These are phyloP conservation scores for Aspergillus arachidicola DNA, from an alignment of 2,329 filamentous ascomycete species.

Conservation along the genomic window DNA sequence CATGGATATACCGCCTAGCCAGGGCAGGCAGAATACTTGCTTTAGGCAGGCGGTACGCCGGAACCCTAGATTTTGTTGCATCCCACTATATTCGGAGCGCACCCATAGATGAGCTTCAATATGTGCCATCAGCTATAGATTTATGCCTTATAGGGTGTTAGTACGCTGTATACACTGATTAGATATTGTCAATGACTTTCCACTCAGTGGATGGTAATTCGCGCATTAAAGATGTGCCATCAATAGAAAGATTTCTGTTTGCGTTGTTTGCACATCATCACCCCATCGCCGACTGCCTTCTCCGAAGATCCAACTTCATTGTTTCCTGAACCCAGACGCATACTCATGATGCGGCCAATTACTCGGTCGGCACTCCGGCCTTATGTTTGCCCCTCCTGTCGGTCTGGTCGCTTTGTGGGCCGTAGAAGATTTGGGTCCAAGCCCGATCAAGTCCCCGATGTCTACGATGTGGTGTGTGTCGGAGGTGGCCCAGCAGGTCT, in stretches of 20 bases:
- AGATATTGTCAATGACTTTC: not conserved
- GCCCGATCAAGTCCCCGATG: constrained; percentile 58
- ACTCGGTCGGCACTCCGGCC: constrained; percentile 35
- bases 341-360: constrained; percentile 38
- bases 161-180: not conserved
- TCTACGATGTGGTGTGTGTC: constrained; percentile 92
- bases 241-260: not conserved
- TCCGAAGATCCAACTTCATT: constrained; percentile 9
- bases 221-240: not conserved
- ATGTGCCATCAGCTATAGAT: not conserved
- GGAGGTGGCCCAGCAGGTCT: constrained; percentile 88
- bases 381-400: constrained; percentile 46
- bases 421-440: constrained; percentile 39
- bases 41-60: not conserved
- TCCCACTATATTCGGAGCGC: not conserved
- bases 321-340: constrained; percentile 1
- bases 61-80: not conserved
- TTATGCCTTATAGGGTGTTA: not conserved
- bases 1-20: not conserved
- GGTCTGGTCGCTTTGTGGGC: constrained; percentile 23
- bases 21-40: not conserved
- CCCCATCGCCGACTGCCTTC: constrained; percentile 9
- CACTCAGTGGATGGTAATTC: too few relatives aligned
- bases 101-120: not conserved
- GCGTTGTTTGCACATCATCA: constrained; percentile 23